phyloP scores from a whole-genome alignment of 163 green algal species.

The Chlorella variabilis region DNA sequence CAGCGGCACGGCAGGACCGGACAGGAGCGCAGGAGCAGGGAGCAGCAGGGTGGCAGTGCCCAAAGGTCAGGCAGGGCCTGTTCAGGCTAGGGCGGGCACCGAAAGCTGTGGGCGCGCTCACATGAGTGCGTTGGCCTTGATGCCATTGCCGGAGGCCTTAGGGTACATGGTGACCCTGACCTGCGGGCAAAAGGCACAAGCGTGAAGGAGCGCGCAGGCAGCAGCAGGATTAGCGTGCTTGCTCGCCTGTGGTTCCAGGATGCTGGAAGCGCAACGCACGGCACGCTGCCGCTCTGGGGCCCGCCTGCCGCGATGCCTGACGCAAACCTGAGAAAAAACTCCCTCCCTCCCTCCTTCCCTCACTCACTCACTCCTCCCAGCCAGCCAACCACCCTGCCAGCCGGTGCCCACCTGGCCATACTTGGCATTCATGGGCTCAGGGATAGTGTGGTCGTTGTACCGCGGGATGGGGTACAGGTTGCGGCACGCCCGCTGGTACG shows the following conservation, averaged over 20 bases:
- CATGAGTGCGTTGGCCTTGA: conserved; percentile 48
- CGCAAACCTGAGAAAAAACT: neutral
- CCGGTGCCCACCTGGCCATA: conserved; percentile 59
- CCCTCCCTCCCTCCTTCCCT: neutral
- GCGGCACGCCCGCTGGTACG: conserved; percentile 50
- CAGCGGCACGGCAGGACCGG: neutral
- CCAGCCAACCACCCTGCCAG: too few species aligned
- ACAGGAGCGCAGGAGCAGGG: neutral
- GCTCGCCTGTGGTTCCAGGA: too few species aligned
- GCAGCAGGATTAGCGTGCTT: too few species aligned
- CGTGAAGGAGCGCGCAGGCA: neutral
- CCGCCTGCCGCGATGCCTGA: too few species aligned
- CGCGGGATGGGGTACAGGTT: conserved; percentile 62
- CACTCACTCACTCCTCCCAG: too few species aligned
- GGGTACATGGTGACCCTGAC: conserved; percentile 60
- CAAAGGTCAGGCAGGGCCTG: too few species aligned
- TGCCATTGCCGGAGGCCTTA: conserved; percentile 43
- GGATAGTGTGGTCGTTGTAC: conserved; percentile 59
- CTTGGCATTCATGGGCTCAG: conserved; percentile 52
- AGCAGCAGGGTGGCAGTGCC: too few species aligned
- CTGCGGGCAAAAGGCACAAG: neutral
- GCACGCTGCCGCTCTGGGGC: too few species aligned
- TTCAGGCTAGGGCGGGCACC: too few species aligned
- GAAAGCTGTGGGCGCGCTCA: too few species aligned
- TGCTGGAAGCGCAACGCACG: too few species aligned